A percentile compares a stretch with the other conserved stretches of the same genome.
Conservation (phyloP, 768 basidiomycete species). For the Lactarius akahatsu region DNA sequence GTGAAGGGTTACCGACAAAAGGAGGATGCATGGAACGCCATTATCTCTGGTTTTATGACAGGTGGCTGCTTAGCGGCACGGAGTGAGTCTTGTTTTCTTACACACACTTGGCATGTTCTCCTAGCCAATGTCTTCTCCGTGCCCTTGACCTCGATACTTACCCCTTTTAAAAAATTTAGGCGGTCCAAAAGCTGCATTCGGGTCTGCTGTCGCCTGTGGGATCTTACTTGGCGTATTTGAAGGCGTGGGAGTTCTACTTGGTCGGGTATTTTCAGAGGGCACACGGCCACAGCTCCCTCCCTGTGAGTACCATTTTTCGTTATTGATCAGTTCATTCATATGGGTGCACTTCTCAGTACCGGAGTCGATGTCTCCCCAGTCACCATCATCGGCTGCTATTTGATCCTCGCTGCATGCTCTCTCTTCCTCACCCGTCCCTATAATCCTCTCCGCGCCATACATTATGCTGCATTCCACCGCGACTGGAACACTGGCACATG, state of each 20-base stretch:
- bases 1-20: slow-evolving; percentile 97
- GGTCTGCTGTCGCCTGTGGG: slow-evolving; percentile 94
- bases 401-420: slow-evolving; percentile 6
- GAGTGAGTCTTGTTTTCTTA: slow-evolving; percentile 56
- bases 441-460: background rate
- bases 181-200: slow-evolving; percentile 87
- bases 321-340: background rate
- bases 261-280: slow-evolving; percentile 82
- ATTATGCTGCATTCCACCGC: background rate
- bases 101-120: background rate
- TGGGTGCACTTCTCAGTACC: slow-evolving; percentile 15
- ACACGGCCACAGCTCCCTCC: slow-evolving; percentile 78
- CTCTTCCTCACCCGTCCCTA: background rate
- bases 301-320: slow-evolving; percentile 47
- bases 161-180: slow-evolving; percentile 45
- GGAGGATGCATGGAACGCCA: slow-evolving; percentile 99
- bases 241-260: slow-evolving; percentile 91
- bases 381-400: slow-evolving; percentile 21
- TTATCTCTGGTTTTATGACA: slow-evolving; percentile 97
- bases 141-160: background rate
- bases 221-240: slow-evolving; percentile 93
- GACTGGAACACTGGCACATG: background rate
- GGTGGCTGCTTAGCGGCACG: slow-evolving; percentile 93
- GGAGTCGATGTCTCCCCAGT: slow-evolving; percentile 26
- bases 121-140: background rate